A percentile compares a stretch with the other conserved stretches of the same genome.
Evolutionary conservation across 2,329 filamentous ascomycete species (phyloP).

Genomic region (Talaromyces sp.): DNA sequence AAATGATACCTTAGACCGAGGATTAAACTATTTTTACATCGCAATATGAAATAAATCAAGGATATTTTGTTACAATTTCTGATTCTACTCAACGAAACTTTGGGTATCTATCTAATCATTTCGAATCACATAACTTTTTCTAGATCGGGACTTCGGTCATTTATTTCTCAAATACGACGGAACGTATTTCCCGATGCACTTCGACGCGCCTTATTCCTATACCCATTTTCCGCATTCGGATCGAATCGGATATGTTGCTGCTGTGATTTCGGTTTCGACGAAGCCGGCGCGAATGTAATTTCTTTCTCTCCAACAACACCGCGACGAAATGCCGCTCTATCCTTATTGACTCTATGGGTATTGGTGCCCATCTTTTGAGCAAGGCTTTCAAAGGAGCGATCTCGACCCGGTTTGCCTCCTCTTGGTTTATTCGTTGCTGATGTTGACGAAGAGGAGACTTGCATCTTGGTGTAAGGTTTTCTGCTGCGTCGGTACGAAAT

Average conservation of each 20-base stretch:
- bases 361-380: conserved; percentile 44
- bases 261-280: conserved; percentile 2
- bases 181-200: conserved; percentile 50
- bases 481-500: conserved; percentile 54
- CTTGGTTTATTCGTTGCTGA: conserved; percentile 24
- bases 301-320: conserved; percentile 50
- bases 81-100: background rate
- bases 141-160: background rate
- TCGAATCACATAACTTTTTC: background rate
- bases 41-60: background rate
- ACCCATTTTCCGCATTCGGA: conserved; percentile 23
- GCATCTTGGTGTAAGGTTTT: conserved; percentile 52
- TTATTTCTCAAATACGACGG: conserved; percentile 18
- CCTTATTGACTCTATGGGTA: conserved; percentile 18
- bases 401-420: conserved; percentile 39
- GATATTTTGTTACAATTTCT: background rate
- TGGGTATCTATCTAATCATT: conserved; percentile 7
- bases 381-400: conserved; percentile 58
- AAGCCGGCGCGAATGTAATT: conserved; percentile 56
- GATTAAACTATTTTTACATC: background rate
- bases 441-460: conserved; percentile 54
- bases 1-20: conserved; percentile 4
- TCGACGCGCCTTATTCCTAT: conserved; percentile 42
- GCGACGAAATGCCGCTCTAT: conserved; percentile 21
- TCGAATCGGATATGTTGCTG: background rate